Base-by-base conservation (phyloP, 495 filamentous ascomycete genomes). In the Xylona heveae region DNA sequence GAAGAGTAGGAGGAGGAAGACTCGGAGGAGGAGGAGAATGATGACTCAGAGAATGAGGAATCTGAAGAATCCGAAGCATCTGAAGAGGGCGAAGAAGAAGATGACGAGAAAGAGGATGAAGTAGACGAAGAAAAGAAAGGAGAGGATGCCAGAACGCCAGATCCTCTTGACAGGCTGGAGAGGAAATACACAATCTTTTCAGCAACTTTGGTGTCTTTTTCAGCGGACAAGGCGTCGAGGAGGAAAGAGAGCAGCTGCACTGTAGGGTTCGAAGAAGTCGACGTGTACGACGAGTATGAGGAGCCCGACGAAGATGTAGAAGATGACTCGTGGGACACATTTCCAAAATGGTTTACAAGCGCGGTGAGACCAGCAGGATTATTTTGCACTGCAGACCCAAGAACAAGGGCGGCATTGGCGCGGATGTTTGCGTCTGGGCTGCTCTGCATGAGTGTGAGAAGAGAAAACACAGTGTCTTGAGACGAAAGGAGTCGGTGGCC, bases 311-410 rank as follows among this genome's bases (percentile, higher is more conserved):
- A 35, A 46, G 39, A 39, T 32, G 16, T 29, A 44, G 29, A 26
- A 45, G 24, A 24, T 25, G 33, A 45, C 25, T 26, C 22, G 57
- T 43, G 14, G 28, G 24, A 1, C 48, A 42, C 50, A 59, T 51
- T 4, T 42, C 35, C n/a, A 48, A 46, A 1, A 67, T 50, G 30
- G 58, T 52, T 12, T 43, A n/a, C n/a, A n/a, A n/a, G n/a, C n/a
- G n/a, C n/a, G n/a, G n/a, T 38, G 24, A 73, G 54, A 0, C 72
- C 70, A 15, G 59, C 62, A 15, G 64, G 62, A 46, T 77, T 77
- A 48, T 76, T 78, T 35, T 69, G 65, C 16, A 70, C 35, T 0
- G 71, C 46, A 0, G 55, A 61, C 5, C 58, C 54, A 2, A 78
- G 43, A 34, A 66, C 58, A 1, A 61, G 46, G 6, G 69, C 59